Base-by-base conservation (phyloP, 805 yeast species). In the Candida piceae region DNA sequence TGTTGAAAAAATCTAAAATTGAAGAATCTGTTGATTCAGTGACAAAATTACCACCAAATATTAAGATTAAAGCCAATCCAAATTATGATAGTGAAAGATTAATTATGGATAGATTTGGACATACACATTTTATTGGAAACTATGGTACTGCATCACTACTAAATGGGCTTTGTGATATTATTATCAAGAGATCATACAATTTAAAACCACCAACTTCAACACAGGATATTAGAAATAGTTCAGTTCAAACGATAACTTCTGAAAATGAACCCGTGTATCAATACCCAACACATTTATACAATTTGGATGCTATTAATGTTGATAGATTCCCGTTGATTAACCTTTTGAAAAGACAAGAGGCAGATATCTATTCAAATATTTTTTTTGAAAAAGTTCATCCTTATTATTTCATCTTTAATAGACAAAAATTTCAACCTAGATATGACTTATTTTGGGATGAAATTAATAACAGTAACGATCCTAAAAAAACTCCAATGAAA, bases 101-200 rank as follows among this genome's bases (percentile, higher is more conserved):
- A 26, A 58, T 69, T 16, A 62, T 63, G 52, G 76, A 70, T 42
- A 52, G 61, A 16, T 63, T 60, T 38, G 75, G 75, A 4, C 70
- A 67, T 36, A 62, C 71, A 0, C 76, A 70, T 48, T 70, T 66
- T 40, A 64, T 70, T 35, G 76, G 76, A 1, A 61, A 67, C 16
- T 62, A 61, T 13, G 73, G 74, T 17, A 69, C 74, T 1, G 67
- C 72, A 0, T 65, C 70, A 2, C 42, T 70, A 19, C 52, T 70
- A 37, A 66, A 61, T 34, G 66, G 70, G 1, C 41, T 70, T 7
- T 67, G 73, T 41, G 70, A 67, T 42, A 53, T 70, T 16, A 57
- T 70, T 18, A 50, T 66, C n/a, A 62, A 64, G 36, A 49, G 64
- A 15, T 60, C 67, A 0, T 52, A 55, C 15, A 64, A 62, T 32